A percentile compares a stretch with the other conserved stretches of the same genome.
These are phyloP conservation scores for Dalbergia cultrata DNA, from an alignment of 306 rosid genomes.

Conservation along the genomic window DNA sequence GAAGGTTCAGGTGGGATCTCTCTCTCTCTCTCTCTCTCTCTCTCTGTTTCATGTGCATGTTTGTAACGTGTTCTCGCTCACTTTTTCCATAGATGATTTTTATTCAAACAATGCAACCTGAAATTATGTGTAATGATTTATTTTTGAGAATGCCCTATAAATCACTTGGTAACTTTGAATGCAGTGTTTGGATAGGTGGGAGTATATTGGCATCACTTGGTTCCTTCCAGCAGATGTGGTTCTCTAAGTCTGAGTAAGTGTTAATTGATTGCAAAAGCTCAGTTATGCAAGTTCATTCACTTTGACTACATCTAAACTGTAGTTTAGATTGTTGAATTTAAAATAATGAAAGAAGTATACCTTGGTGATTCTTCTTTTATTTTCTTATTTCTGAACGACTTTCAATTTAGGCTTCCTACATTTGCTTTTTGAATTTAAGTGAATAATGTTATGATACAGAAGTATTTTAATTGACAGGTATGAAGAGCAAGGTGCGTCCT, in stretches of 20 bases:
- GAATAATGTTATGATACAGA: not conserved
- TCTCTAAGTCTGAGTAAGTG: slow-evolving; percentile 87
- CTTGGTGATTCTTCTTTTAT: not conserved
- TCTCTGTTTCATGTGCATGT: not conserved
- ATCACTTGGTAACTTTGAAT: slow-evolving; percentile 31
- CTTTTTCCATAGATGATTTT: slow-evolving; percentile 4
- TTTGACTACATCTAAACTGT: not conserved
- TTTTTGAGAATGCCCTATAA: slow-evolving; percentile 37
- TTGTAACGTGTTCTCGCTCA: not conserved
- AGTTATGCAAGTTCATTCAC: not conserved
- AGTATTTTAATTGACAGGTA: slow-evolving; percentile 56
- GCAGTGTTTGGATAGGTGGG: slow-evolving; percentile 99
- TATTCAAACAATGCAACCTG: slow-evolving; percentile 5
- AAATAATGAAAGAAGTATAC: not conserved
- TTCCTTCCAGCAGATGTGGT: slow-evolving; percentile 89
- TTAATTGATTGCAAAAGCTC: not conserved
- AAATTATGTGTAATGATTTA: not conserved
- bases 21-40: not conserved
- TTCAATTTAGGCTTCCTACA: not conserved
- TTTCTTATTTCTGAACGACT: not conserved
- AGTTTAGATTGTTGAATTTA: slow-evolving; percentile 1
- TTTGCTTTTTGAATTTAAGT: not conserved
- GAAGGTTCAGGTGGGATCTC: slow-evolving; percentile 85
- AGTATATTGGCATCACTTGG: slow-evolving; percentile 99
- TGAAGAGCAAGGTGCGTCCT: slow-evolving; percentile 91